Conservation (phyloP, 768 basidiomycete genomes). For the Hericium alpestre region DNA sequence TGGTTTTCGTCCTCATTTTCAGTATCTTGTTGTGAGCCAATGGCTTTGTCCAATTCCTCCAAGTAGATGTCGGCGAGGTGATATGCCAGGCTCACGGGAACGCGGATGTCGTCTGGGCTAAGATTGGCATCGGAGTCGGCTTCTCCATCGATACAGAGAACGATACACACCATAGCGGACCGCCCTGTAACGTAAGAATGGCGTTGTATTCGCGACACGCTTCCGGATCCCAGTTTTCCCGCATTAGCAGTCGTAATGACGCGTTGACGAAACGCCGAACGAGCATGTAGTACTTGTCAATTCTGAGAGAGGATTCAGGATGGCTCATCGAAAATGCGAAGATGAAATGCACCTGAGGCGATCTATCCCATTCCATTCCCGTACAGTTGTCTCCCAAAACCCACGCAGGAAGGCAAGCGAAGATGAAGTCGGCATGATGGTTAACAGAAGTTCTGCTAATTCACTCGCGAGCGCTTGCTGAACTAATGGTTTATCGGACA, state of each 20-base stretch:
- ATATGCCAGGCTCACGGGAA: constrained; percentile 70
- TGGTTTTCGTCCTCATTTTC: constrained; percentile 18
- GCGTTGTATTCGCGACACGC: constrained; percentile 52
- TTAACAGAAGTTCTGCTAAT: constrained; percentile 71
- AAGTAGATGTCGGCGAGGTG: constrained; percentile 87
- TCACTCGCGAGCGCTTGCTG: constrained; percentile 87
- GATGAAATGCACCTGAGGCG: constrained; percentile 55
- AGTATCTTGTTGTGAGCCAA: constrained; percentile 16
- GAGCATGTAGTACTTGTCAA: constrained; percentile 97
- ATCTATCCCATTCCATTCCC: constrained; percentile 94
- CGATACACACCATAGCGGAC: constrained; percentile 67
- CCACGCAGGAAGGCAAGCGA: constrained; percentile 73
- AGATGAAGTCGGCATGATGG: constrained; percentile 43
- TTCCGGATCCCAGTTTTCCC: constrained; percentile 53
- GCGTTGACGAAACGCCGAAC: constrained; percentile 82
- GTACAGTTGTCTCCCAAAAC: constrained; percentile 84
- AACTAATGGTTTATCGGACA: constrained; percentile 96
- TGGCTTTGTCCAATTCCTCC: constrained; percentile 74
- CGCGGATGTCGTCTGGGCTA: constrained; percentile 60
- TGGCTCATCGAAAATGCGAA: not conserved
- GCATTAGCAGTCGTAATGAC: constrained; percentile 69
- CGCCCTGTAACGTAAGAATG: constrained; percentile 57
- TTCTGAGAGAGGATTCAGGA: constrained; percentile 32
- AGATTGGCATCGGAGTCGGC: constrained; percentile 2
- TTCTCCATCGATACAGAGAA: not conserved